Conservation (phyloP, 106 monocot species). For the Apostasia ramifera region DNA sequence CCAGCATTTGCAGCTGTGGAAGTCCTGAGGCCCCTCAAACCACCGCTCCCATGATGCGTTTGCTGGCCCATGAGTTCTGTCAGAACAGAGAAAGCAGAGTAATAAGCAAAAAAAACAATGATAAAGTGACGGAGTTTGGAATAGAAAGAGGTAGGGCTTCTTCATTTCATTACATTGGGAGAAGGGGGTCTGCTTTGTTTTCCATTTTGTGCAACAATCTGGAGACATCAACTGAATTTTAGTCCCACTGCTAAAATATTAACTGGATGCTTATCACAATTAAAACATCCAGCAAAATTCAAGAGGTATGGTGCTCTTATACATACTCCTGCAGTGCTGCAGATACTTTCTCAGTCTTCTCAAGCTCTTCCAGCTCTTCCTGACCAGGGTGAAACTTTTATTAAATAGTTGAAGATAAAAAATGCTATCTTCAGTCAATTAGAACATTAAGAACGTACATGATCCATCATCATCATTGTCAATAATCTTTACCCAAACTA, state of each 20-base stretch:
- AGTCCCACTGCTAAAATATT: not conserved
- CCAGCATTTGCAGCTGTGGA: conserved; percentile 60
- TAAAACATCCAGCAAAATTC: not conserved
- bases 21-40: conserved; percentile 79
- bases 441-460: too few relatives aligned
- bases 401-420: not conserved
- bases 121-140: not conserved
- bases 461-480: too few relatives aligned
- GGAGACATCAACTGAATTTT: conserved; percentile 8
- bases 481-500: too few relatives aligned
- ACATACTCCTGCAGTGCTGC: conserved; percentile 52
- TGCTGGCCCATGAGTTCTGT: conserved; percentile 58
- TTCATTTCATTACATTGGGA: conserved; percentile 43
- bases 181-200: conserved; percentile 58
- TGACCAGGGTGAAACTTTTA: conserved; percentile 13
- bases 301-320: not conserved
- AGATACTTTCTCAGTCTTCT: conserved; percentile 58
- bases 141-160: not conserved
- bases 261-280: not conserved
- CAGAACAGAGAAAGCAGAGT: not conserved
- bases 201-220: conserved; percentile 60
- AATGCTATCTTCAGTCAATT: not conserved
- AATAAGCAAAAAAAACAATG: not conserved
- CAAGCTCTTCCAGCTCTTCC: conserved; percentile 59
- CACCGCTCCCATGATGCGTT: conserved; percentile 57